These are phyloP conservation scores for Turnera subulata DNA, from an alignment of 345 rosid species.

Conservation along the genomic window DNA sequence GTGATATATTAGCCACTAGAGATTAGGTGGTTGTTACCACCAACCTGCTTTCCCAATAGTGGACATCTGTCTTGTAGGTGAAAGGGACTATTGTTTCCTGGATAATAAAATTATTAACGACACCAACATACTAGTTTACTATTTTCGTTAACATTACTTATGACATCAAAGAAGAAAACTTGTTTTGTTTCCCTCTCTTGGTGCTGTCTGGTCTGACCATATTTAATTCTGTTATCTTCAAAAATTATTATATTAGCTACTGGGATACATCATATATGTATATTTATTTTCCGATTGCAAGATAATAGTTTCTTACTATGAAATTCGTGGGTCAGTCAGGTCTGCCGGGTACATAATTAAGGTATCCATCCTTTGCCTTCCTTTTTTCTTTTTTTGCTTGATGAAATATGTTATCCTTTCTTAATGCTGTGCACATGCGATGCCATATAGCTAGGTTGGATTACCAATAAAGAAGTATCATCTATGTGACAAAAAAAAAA, in stretches of 20 bases:
- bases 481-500: too few relatives aligned
- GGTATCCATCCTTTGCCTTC: too few relatives aligned
- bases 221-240: not conserved
- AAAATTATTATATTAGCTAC: slow-evolving; percentile 8
- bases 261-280: slow-evolving; percentile 18
- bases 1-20: not conserved
- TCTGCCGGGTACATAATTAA: slow-evolving; percentile 1
- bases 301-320: too few relatives aligned
- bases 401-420: too few relatives aligned
- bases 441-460: slow-evolving; percentile 1
- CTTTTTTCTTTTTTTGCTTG: too few relatives aligned
- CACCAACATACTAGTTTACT: too few relatives aligned
- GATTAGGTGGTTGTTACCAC: not conserved
- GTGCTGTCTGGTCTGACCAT: slow-evolving; percentile 6
- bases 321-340: too few relatives aligned
- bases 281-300: slow-evolving; percentile 16
- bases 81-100: not conserved
- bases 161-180: too few relatives aligned
- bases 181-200: not conserved
- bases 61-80: not conserved
- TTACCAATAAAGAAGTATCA: not conserved
- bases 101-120: too few relatives aligned
- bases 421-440: slow-evolving; percentile 35
- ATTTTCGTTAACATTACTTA: too few relatives aligned
- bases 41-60: not conserved